Evolutionary conservation across 805 yeast genomes (phyloP), one percentile per base, ranked within the genome.

Genomic region (Saturnispora galanensis): DNA sequence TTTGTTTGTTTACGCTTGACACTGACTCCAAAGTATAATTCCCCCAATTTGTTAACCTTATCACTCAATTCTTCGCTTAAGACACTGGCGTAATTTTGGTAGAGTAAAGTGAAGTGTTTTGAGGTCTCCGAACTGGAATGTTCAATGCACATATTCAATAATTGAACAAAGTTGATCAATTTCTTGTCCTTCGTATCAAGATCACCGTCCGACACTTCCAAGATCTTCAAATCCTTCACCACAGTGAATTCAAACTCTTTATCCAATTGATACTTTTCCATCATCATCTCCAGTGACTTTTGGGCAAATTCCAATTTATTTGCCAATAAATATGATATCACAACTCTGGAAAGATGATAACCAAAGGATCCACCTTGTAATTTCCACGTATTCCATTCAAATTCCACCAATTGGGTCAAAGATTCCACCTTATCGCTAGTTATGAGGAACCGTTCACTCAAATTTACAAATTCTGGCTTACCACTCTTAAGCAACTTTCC

Each of bases 241-340:
- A 48, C 45, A 10, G 56, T 53, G 31, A 55, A 53, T 5, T 41
- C 31, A 31, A 50, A 40, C 18, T 43, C 38, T 9, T 46, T 8
- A 37, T 41, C 30, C 50, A 56, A 45, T 46, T 46, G 16, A n/a
- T 71, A 60, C 32, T 55, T 54, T 2, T 47, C 33, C 12, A 77
- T 46, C 52, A 79, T 65, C 12, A 47, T 51, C 1, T 56, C 55
- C 16, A 68, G 53, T 2, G 77, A 63, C 43, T 63, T 63, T n/a
- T 56, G 53, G 3, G 84, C 84, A 57, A 73, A 77, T 48, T 82
- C 73, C 39, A 84, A 58, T 58, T 87, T 84, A 42, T 74, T 76
- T 45, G 83, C 70, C 51, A 79, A 73, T 17, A 85, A 66, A 59
- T 84, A 90, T 52, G 89, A 87, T 45, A 88, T 61, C 5, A 87